Evolutionary conservation across 306 rosid genomes (phyloP).

Genomic region (Citrullus mucosospermus): DNA sequence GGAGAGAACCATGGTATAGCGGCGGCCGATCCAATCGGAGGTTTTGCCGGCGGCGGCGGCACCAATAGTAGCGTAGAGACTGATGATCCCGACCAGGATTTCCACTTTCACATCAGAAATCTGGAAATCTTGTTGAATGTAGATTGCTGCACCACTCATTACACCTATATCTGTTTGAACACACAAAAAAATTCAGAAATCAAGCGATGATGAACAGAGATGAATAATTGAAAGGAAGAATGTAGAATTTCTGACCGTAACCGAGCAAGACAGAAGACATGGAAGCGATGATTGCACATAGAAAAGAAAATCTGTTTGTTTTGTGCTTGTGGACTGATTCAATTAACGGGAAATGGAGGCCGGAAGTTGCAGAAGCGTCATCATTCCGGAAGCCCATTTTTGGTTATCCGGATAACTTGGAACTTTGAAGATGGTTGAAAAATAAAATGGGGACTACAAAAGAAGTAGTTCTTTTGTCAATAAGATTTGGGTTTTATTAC

Average conservation of each 20-base stretch:
- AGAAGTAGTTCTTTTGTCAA: no score
- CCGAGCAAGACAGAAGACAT: conserved; percentile 50
- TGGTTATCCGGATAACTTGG: no score
- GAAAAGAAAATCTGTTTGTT: conserved; percentile 26
- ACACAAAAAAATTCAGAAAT: not conserved
- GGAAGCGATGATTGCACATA: conserved; percentile 47
- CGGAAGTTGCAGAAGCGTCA: not conserved
- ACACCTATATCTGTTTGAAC: conserved; percentile 67
- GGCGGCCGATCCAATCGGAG: not conserved
- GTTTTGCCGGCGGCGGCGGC: not conserved
- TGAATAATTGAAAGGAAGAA: not conserved
- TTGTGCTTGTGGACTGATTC: conserved; percentile 27
- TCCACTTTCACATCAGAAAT: conserved; percentile 37
- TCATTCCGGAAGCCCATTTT: not conserved
- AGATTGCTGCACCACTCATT: conserved; percentile 74
- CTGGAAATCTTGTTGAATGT: conserved; percentile 39
- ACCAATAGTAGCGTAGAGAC: conserved; percentile 25
- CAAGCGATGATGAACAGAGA: not conserved
- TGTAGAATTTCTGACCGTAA: conserved; percentile 25
- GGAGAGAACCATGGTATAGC: not conserved
- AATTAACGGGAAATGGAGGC: not conserved
- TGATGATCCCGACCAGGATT: conserved; percentile 52
- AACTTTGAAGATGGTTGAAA: no score
- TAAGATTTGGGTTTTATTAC: no score
- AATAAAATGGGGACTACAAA: no score